phyloP scores from a whole-genome alignment of 805 yeast genomes.

The Ogataea pini region DNA sequence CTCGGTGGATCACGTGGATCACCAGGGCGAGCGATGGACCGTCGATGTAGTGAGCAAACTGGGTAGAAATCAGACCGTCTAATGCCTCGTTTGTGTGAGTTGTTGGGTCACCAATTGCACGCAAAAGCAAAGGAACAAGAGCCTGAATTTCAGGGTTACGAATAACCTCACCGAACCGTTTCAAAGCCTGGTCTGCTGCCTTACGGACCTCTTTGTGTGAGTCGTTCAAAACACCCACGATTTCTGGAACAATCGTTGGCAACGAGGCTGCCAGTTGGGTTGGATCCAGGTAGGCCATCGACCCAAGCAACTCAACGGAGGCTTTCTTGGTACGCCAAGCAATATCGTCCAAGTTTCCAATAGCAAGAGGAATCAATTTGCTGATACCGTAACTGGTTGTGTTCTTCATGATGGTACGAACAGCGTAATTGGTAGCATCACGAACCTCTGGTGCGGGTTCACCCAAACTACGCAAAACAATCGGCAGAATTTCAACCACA shows the following conservation, averaged over 20 bases:
- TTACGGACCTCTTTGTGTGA: slow-evolving; percentile 96
- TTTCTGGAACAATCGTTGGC: slow-evolving; percentile 91
- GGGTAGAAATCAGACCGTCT: slow-evolving; percentile 82
- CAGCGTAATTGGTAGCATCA: slow-evolving; percentile 83
- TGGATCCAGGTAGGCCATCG: slow-evolving; percentile 97
- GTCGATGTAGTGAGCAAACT: slow-evolving; percentile 95
- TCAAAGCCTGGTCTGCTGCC: slow-evolving; percentile 87
- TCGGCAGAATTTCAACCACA: slow-evolving; percentile 84
- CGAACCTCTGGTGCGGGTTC: slow-evolving; percentile 85
- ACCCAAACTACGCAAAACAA: slow-evolving; percentile 78
- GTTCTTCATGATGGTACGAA: slow-evolving; percentile 82
- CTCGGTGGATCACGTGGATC: slow-evolving; percentile 92
- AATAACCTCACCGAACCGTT: slow-evolving; percentile 94
- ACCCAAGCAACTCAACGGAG: slow-evolving; percentile 91
- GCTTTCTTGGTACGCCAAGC: slow-evolving; percentile 98
- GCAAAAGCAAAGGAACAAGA: slow-evolving; percentile 82
- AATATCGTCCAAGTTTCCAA: slow-evolving; percentile 73
- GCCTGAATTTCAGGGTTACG: slow-evolving; percentile 94
- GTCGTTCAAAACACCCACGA: slow-evolving; percentile 91
- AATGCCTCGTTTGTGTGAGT: slow-evolving; percentile 84
- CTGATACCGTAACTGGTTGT: slow-evolving; percentile 93
- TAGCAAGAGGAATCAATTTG: slow-evolving; percentile 86
- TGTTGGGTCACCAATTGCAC: slow-evolving; percentile 96
- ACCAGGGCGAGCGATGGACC: slow-evolving; percentile 96
- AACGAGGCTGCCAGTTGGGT: slow-evolving; percentile 87